phyloP scores from a whole-genome alignment of 2,329 filamentous ascomycete species.

The Exophiala sideris region DNA sequence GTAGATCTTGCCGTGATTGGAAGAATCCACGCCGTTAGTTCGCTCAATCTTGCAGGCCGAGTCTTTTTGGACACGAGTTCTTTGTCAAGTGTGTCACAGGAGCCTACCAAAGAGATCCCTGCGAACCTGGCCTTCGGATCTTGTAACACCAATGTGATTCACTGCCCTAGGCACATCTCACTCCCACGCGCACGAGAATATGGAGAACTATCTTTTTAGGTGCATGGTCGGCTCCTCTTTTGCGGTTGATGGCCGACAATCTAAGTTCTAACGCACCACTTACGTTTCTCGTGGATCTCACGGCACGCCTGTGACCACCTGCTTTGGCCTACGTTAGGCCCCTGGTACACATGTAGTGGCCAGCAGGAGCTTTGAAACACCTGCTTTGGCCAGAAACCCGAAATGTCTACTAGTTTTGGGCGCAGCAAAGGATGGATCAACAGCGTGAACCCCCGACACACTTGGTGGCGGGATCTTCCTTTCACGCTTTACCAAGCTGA shows the following conservation, averaged over 20 bases:
- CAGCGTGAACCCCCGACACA: constrained; percentile 3
- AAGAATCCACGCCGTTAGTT: constrained; percentile 9
- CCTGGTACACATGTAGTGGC: no score
- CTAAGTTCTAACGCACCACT: neutral
- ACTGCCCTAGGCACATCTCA: constrained; percentile 12
- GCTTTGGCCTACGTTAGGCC: neutral
- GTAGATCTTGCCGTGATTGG: constrained; percentile 18
- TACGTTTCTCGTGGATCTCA: neutral
- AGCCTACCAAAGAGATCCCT: constrained; percentile 10
- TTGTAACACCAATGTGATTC: constrained; percentile 12
- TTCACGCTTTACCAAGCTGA: constrained; percentile 9
- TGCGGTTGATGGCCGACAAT: neutral
- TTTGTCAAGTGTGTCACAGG: constrained; percentile 19
- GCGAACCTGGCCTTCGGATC: constrained; percentile 16
- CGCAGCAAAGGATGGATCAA: neutral
- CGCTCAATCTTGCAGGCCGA: constrained; percentile 16
- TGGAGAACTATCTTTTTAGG: neutral
- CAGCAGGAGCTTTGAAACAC: no score
- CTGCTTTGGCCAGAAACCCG: neutral
- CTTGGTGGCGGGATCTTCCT: constrained; percentile 11
- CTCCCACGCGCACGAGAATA: neutral
- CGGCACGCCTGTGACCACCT: neutral
- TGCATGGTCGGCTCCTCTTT: constrained; percentile 7
- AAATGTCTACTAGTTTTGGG: no score
- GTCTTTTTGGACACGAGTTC: constrained; percentile 17